A percentile compares a stretch with the other conserved stretches of the same genome.
phyloP scores from a whole-genome alignment of 2,329 filamentous ascomycete species.

The Cladorrhinum sp. region DNA sequence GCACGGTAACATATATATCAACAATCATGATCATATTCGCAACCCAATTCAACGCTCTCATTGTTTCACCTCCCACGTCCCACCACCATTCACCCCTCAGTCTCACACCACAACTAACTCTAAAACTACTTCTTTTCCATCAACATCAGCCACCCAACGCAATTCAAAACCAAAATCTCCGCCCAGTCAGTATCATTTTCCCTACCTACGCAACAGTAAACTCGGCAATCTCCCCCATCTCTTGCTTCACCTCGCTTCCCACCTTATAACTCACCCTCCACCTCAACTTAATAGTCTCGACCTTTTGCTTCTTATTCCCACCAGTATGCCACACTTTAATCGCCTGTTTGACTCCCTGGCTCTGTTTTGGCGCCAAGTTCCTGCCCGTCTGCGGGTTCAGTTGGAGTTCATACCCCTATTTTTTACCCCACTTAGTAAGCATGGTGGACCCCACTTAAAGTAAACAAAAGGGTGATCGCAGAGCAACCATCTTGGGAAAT shows the following conservation, averaged over 20 bases:
- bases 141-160: too few species aligned
- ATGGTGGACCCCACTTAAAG: neutral
- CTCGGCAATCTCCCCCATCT: conserved; percentile 81
- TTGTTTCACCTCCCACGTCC: too few species aligned
- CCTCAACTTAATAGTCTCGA: conserved; percentile 78
- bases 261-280: conserved; percentile 84
- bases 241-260: conserved; percentile 63
- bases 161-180: too few species aligned
- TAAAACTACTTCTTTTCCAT: too few species aligned
- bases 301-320: conserved; percentile 64
- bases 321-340: conserved; percentile 69
- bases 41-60: too few species aligned
- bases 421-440: neutral
- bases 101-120: too few species aligned
- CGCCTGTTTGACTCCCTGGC: conserved; percentile 73
- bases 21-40: too few species aligned
- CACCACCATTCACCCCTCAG: too few species aligned
- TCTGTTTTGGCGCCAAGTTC: conserved; percentile 68
- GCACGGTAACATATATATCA: too few species aligned
- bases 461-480: neutral
- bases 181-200: too few species aligned
- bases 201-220: conserved; percentile 63
- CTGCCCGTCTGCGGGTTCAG: conserved; percentile 84
- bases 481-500: neutral
- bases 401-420: conserved; percentile 73